Evolutionary conservation across 345 rosid species (phyloP), one percentile per base, ranked within the genome.

Genomic region (Carallia brachiata): DNA sequence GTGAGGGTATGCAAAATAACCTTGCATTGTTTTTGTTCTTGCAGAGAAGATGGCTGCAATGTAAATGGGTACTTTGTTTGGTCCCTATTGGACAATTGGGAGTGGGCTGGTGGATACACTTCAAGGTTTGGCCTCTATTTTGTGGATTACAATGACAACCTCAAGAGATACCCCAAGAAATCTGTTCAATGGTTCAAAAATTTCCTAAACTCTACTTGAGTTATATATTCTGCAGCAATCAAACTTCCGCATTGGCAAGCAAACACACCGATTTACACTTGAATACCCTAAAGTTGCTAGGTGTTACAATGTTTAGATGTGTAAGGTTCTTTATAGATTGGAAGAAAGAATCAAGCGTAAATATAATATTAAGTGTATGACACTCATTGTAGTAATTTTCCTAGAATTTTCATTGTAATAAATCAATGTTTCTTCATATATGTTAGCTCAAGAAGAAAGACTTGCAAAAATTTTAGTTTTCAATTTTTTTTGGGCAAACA

Each of bases 31-130:
- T 67, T 13, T 77, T 80, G 50, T 6, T 30, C 30, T 66, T 72
- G 68, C 89, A 90, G 92, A 78, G 96, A 91, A 62, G 99, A 95
- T 75, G 96, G 97, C 3, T 95, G 97, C 82, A 95, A 95, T 69
- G 97, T 95, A 73, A 90, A 87, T 80, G 97, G 97, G 34, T 91
- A 95, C 73, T 95, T 95, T 57, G 96, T 67, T 17, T 95, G 99
- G 99, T 90, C 99, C 15, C 58, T 91, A 23, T 62, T 90, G 79
- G 99, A 95, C 71, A 95, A 95, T 27, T 95, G 97, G 97, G 99
- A 95, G 75, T 95, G 99, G 99, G 78, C 82, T 61, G 90, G 93
- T 1, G 99, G 99, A 4, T 90, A 87, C 80, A 81, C 84, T 62
- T 90, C 99, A 36, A 88, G 99, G 69, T 90, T 91, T 70, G 99